Conservation (phyloP, 2,329 filamentous ascomycete genomes). For the Aspergillus novofumigatus region DNA sequence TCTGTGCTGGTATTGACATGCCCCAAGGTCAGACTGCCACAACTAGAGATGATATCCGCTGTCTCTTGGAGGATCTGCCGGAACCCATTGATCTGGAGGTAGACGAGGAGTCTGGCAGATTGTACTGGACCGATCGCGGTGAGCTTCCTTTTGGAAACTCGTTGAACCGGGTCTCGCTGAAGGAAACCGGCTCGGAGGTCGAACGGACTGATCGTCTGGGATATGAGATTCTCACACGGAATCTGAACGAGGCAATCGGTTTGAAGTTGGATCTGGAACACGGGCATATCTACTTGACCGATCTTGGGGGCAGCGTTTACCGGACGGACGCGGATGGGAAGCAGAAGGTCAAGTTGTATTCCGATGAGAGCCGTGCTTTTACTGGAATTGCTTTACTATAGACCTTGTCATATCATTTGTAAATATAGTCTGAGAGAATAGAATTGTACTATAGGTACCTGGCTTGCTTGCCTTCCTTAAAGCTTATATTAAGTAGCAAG, state of each 20-base stretch:
- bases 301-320: constrained; percentile 28
- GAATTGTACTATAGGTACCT: too few species aligned
- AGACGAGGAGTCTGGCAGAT: constrained; percentile 40
- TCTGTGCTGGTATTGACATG: constrained; percentile 44
- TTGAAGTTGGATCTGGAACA: constrained; percentile 32
- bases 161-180: constrained; percentile 41
- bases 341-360: constrained; percentile 11
- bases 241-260: constrained; percentile 48
- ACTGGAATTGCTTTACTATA: constrained; percentile 12
- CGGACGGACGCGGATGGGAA: constrained; percentile 16
- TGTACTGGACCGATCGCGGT: constrained; percentile 62
- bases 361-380: constrained; percentile 16
- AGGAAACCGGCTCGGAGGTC: constrained; percentile 16
- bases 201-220: constrained; percentile 23
- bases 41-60: constrained; percentile 40
- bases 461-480: too few species aligned
- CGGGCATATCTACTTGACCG: constrained; percentile 22
- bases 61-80: constrained; percentile 44
- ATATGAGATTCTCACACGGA: constrained; percentile 21
- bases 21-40: constrained; percentile 31
- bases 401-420: background rate
- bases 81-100: constrained; percentile 58
- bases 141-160: constrained; percentile 54
- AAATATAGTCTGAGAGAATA: too few species aligned
- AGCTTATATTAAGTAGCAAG: too few species aligned